These are phyloP conservation scores for Triangularia setosa DNA, from an alignment of 2,329 filamentous ascomycete genomes.

Conservation along the genomic window DNA sequence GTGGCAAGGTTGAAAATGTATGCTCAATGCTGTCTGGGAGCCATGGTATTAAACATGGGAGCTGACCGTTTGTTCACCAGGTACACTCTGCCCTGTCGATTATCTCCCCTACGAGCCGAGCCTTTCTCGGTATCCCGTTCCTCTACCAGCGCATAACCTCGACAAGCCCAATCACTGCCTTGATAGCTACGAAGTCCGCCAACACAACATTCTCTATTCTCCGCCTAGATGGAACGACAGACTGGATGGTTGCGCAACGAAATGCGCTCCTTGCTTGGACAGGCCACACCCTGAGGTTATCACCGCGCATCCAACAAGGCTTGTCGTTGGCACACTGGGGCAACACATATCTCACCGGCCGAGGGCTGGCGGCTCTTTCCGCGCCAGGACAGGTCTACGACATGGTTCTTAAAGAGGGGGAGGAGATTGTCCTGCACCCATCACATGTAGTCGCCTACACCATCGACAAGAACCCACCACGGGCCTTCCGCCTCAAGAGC, in stretches of 20 bases:
- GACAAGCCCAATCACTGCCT: constrained; percentile 78
- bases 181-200: constrained; percentile 83
- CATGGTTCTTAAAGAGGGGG: constrained; percentile 72
- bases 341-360: constrained; percentile 79
- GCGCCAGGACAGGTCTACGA: constrained; percentile 89
- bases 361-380: constrained; percentile 78
- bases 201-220: constrained; percentile 83
- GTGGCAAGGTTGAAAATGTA: constrained; percentile 88
- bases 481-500: constrained; percentile 80
- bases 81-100: constrained; percentile 85
- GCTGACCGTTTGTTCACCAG: constrained; percentile 39
- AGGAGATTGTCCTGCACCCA: constrained; percentile 88
- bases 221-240: constrained; percentile 85
- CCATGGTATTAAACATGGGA: too few species aligned
- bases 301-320: constrained; percentile 68
- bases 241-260: constrained; percentile 90
- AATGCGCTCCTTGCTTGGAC: constrained; percentile 95
- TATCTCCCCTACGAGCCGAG: constrained; percentile 77
- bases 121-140: constrained; percentile 82
- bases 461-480: constrained; percentile 66
- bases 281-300: constrained; percentile 75
- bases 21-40: constrained; percentile 22
- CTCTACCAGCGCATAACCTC: constrained; percentile 90
- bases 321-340: constrained; percentile 87
- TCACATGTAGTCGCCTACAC: constrained; percentile 90